These are phyloP conservation scores for Podospora pseudopauciseta DNA, from an alignment of 495 filamentous ascomycete species.

Conservation along the genomic window DNA sequence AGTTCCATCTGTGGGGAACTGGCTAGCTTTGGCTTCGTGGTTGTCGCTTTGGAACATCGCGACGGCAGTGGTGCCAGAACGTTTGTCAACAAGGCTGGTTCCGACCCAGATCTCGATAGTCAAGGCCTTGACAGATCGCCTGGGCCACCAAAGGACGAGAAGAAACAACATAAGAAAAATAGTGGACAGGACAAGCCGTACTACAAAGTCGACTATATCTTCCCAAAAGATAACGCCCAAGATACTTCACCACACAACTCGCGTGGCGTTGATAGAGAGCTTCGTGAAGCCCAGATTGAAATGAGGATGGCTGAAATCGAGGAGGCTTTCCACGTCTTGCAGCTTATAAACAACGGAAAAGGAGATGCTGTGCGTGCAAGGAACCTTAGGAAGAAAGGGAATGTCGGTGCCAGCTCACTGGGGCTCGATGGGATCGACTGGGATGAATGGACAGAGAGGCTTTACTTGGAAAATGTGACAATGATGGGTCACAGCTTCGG, in stretches of 20 bases:
- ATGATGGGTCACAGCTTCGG: slow-evolving; percentile 66
- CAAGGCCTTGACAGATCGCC: slow-evolving; percentile 20
- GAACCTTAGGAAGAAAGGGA: slow-evolving; percentile 49
- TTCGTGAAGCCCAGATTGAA: slow-evolving; percentile 55
- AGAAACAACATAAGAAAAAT: slow-evolving; percentile 6
- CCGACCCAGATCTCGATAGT: slow-evolving; percentile 23
- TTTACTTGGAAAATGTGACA: slow-evolving; percentile 53
- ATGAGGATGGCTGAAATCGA: slow-evolving; percentile 62
- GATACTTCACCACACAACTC: slow-evolving; percentile 38
- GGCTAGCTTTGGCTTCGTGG: slow-evolving; percentile 61
- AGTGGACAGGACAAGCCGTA: slow-evolving; percentile 18
- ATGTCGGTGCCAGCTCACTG: slow-evolving; percentile 49
- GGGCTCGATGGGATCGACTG: slow-evolving; percentile 38
- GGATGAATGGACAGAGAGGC: slow-evolving; percentile 36
- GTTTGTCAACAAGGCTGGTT: slow-evolving; percentile 43
- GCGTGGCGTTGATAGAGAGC: slow-evolving; percentile 34
- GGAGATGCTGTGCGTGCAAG: slow-evolving; percentile 37
- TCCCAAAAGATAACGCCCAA: slow-evolving; percentile 40
- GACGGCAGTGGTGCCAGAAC: slow-evolving; percentile 63
- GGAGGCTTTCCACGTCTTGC: slow-evolving; percentile 51
- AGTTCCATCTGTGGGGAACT: slow-evolving; percentile 60
- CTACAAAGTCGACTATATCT: slow-evolving; percentile 45
- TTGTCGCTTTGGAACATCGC: slow-evolving; percentile 67
- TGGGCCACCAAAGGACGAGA: slow-evolving; percentile 4
- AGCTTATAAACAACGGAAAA: slow-evolving; percentile 50